Base-by-base conservation (phyloP, 495 filamentous ascomycete species). In the Aspergillus ostianus region DNA sequence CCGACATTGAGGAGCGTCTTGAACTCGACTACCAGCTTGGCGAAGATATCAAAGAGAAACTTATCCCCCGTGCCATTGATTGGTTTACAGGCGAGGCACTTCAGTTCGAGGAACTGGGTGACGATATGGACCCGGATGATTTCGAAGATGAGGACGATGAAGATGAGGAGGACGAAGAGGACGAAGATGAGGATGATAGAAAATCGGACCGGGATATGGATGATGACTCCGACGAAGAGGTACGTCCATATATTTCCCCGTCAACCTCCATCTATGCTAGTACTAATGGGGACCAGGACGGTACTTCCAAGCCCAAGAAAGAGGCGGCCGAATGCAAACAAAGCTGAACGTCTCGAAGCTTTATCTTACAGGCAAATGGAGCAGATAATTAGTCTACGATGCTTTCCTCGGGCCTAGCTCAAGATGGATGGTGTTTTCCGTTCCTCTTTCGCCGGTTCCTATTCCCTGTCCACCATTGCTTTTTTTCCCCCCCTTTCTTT, bases 271-370 rank as follows among this genome's bases (percentile, higher is more conserved):
- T 59, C 18, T 51, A 41, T 41, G 1, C 36, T 21, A 56, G 72
- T 69, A 76, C 72, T 74, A 64, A 73, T 63, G 51, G 13, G 53
- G 27, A 62, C 23, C 65, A 98, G 95, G 92, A 97, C 76, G 95
- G 96, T 71, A 85, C 85, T 54, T 87, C 90, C 62, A 97, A 98
- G 85, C 93, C 95, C 47, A 98, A 97, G 85, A 93, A 97, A 76
- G 95, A 99, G 79, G 89, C 95, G 61, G 91, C 94, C 61, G 95
- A 99, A 81, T 99, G 95, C 89, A 99, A 98, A 84, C 95, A 98
- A 82, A 98, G 92, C 80, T 99, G 81, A 84, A 64, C 18, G 53
- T 15, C 20, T 26, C 20, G 44, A 3, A 18, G 29, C 53, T 15
- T 47, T 3, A 9, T 45, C 29, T 15, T n/a, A 27, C 46, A 27